Base-by-base conservation (phyloP, 441 rosid genomes). In the Iberis amara region DNA sequence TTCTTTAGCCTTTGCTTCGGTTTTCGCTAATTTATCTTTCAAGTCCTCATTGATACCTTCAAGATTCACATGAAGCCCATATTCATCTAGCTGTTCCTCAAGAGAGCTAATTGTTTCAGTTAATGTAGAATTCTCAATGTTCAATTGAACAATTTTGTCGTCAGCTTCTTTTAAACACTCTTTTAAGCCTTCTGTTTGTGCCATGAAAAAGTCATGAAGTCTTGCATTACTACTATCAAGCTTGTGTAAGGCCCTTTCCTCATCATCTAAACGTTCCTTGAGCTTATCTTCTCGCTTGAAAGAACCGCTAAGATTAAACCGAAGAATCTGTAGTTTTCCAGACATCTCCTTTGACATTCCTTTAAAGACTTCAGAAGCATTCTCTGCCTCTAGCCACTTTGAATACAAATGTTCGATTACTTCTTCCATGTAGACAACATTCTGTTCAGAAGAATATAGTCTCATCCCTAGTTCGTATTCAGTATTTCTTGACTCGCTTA, bases 281-380 rank as follows among this genome's bases (percentile, higher is more conserved):
- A 86, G 76, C 70, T 78, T 68, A 9, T 65, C 58, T 73, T 77
- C 94, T 49, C 87, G 71, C 56, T 77, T 79, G 41, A 52, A 42
- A 48, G 84, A 73, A 50, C 79, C 79, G 62, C 75, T 89, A 76
- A 81, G 38, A 61, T 68, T 84, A 52, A 88, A 84, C 70, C 74
- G 91, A 57, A 75, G 57, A 48, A 82, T 45, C 57, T 92, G 94
- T 31, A 82, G 64, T 52, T 68, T 80, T 30, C 83, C 78, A 8
- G 81, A 66, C 67, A 92, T 61, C 39, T 88, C 96, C 70, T 78
- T 79, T 41, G 94, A 74, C 26, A 68, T 76, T 52, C 89, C 92
- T 70, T 68, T 76, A 39, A 81, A 74, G 59, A 80, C 71, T 64
- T 77, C 92, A 18, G 82, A 66, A 49, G 82, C 75, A 66, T 81